Evolutionary conservation across 169 alveolate species (phyloP), one percentile per base, ranked within the genome.

Genomic region (Cystoisospora suis): DNA sequence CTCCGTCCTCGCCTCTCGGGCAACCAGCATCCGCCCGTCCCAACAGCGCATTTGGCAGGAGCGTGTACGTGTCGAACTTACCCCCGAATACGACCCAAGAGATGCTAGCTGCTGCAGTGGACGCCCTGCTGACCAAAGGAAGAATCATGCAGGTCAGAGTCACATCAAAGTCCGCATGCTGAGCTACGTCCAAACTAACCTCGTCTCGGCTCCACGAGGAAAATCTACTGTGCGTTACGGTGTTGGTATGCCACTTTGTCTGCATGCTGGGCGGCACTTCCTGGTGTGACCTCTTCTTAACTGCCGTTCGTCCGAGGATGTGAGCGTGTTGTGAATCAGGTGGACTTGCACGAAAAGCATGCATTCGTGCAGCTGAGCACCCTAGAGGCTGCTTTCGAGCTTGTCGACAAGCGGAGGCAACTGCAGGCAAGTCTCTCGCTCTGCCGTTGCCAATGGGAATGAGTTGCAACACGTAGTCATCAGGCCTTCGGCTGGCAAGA

Each of bases 341-440:
- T 83, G 23, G 90, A 83, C 36, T 47, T 53, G 69, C 90, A 83
- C 61, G 90, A 83, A 29, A 83, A 83, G 81, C 90, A 83, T 32
- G 90, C 90, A 45, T 83, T 83, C 44, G 90, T 83, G 80, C 90
- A 83, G 47, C 80, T 83, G 59, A 83, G 90, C 80, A 83, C 90
- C 47, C 46, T 83, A 6, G 90, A 83, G 3, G 90, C 90, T 27
- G 90, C 90, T 38, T 83, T 83, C 44, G 90, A 83, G 79, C 80
- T 83, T 17, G 90, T 83, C 72, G 90, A 83, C 27, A 83, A 83
- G 72, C 90, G 90, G 42, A 56, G 90, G 0, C 90, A 53, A 20
- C 61, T 83, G 34, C 90, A 83, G 90, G 90, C 61, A 12, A 20
- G 9, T 49, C 61, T 9, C 9, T 49, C 61, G 61, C 61, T 49